Evolutionary conservation across 2,329 filamentous ascomycete species (phyloP).

Genomic region (Cytospora piceicola): DNA sequence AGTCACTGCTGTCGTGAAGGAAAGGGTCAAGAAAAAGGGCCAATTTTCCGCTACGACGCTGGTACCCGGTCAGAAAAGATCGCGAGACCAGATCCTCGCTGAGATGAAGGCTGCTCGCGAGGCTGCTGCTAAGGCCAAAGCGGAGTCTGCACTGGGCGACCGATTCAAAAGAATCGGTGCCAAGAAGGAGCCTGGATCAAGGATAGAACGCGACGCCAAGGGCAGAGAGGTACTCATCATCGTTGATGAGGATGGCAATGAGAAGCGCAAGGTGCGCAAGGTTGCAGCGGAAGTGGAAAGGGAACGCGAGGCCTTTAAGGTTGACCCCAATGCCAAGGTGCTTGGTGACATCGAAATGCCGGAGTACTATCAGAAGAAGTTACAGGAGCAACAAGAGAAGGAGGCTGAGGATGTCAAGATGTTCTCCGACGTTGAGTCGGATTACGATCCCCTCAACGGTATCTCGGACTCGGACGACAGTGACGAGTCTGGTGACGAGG

Average conservation of each 20-base stretch:
- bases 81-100: constrained; percentile 68
- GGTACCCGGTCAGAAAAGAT: constrained; percentile 63
- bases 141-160: constrained; percentile 57
- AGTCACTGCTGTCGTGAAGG: constrained; percentile 56
- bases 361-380: constrained; percentile 56
- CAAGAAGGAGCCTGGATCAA: constrained; percentile 56
- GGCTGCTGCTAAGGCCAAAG: constrained; percentile 60
- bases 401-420: constrained; percentile 64
- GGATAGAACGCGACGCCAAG: constrained; percentile 64
- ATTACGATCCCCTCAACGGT: constrained; percentile 69
- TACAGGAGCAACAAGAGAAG: constrained; percentile 50
- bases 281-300: constrained; percentile 47
- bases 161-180: constrained; percentile 69
- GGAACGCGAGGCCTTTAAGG: constrained; percentile 47
- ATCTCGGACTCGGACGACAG: constrained; percentile 53
- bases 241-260: constrained; percentile 67
- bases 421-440: constrained; percentile 67
- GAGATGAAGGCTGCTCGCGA: constrained; percentile 66
- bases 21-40: constrained; percentile 62
- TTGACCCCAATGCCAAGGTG: constrained; percentile 59
- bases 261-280: constrained; percentile 67
- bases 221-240: constrained; percentile 68
- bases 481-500: constrained; percentile 39
- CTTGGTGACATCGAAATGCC: constrained; percentile 68
- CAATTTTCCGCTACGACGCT: constrained; percentile 59